These are phyloP conservation scores for Salix udensis DNA, from an alignment of 345 rosid genomes.

Conservation along the genomic window DNA sequence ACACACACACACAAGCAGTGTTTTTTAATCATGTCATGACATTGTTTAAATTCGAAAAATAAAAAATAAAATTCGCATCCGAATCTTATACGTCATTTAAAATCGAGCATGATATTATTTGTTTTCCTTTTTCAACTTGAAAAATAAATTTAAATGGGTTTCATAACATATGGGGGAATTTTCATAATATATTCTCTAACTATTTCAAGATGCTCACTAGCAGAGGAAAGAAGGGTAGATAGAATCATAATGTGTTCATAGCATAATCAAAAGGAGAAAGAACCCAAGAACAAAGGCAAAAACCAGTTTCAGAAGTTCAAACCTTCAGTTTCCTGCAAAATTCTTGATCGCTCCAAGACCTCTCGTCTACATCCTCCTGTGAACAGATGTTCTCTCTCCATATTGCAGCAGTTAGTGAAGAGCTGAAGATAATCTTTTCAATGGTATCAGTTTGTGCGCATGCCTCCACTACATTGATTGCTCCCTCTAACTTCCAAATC, in stretches of 20 bases:
- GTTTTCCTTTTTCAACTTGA: no score
- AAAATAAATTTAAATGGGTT: background rate
- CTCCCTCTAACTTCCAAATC: conserved; percentile 84
- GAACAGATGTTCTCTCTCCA: conserved; percentile 69
- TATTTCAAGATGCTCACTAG: background rate
- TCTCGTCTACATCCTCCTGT: conserved; percentile 67
- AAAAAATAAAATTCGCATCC: no score
- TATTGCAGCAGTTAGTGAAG: conserved; percentile 73
- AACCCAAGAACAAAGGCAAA: background rate
- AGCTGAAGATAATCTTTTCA: conserved; percentile 61
- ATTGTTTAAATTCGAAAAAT: no score
- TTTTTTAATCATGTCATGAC: no score
- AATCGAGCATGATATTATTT: no score
- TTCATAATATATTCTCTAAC: background rate
- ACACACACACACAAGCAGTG: no score
- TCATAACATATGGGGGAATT: background rate
- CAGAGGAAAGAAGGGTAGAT: background rate
- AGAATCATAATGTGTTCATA: background rate
- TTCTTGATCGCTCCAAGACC: conserved; percentile 68
- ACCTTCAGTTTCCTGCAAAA: conserved; percentile 79
- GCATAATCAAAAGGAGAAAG: background rate
- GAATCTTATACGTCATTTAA: no score
- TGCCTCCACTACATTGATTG: conserved; percentile 79
- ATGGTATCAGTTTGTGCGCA: conserved; percentile 66
- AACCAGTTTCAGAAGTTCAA: background rate